A percentile compares a stretch with the other conserved stretches of the same genome.
Evolutionary conservation across 106 monocot genomes (phyloP).

Genomic region (Dendrobium nobile): DNA sequence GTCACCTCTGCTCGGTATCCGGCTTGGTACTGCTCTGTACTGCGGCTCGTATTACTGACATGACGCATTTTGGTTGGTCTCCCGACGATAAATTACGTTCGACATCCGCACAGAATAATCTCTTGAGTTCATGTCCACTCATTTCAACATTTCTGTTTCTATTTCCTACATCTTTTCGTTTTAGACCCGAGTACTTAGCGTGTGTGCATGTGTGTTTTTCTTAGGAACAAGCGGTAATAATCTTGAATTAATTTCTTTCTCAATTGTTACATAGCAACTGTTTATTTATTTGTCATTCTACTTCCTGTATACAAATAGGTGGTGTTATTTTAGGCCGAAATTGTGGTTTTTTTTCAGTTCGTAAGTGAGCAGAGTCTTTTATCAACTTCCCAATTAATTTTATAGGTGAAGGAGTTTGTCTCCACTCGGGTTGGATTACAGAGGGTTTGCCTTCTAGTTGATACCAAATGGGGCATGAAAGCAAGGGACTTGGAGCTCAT

Average conservation of each 20-base stretch:
- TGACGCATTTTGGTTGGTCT: too few species aligned
- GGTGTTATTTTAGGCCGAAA: not conserved
- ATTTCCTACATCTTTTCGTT: not conserved
- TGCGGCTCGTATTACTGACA: too few species aligned
- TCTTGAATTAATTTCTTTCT: too few species aligned
- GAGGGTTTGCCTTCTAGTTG: conserved; percentile 91
- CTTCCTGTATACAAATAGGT: too few species aligned
- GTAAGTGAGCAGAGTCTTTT: not conserved
- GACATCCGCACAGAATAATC: too few species aligned
- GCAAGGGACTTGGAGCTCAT: conserved; percentile 85
- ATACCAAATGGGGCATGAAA: conserved; percentile 99
- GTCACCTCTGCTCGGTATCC: too few species aligned
- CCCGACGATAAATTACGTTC: too few species aligned
- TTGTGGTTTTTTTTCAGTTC: not conserved
- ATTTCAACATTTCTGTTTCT: not conserved
- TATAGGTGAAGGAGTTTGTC: conserved; percentile 95
- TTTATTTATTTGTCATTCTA: too few species aligned
- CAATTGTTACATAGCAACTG: too few species aligned
- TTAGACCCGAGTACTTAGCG: not conserved
- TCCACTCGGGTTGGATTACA: conserved; percentile 69
- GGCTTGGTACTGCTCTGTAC: too few species aligned
- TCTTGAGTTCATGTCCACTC: not conserved
- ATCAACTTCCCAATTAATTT: not conserved
- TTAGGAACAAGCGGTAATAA: too few species aligned
- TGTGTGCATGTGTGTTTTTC: not conserved